Conservation (phyloP, 495 filamentous ascomycete genomes). For the Darksidea phi region DNA sequence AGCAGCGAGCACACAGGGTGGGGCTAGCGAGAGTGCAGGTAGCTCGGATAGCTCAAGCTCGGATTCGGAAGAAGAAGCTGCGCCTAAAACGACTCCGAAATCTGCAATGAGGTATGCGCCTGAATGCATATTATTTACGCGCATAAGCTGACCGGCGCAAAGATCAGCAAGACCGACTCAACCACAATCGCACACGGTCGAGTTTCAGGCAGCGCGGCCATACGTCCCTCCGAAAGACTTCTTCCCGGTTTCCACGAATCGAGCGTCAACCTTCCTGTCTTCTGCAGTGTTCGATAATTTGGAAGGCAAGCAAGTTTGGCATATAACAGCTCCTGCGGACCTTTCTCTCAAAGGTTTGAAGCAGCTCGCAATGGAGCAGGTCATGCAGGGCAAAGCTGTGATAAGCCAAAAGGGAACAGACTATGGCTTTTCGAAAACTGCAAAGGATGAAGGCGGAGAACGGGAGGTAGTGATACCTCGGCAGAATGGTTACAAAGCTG, state of each 20-base stretch:
- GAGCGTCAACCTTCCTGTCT: constrained; percentile 23
- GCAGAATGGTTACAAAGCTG: constrained; percentile 19
- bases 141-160: constrained; percentile 1
- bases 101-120: background rate
- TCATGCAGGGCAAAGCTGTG: constrained; percentile 40
- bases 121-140: no score
- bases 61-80: constrained; percentile 14
- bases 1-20: background rate
- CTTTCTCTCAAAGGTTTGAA: constrained; percentile 48
- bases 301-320: constrained; percentile 55
- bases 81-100: background rate
- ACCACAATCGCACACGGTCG: no score
- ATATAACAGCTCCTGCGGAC: constrained; percentile 53
- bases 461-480: constrained; percentile 42
- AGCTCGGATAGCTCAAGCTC: constrained; percentile 27
- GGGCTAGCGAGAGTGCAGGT: constrained; percentile 5
- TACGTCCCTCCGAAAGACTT: constrained; percentile 48
- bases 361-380: constrained; percentile 43
- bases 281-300: constrained; percentile 39
- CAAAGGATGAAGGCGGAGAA: constrained; percentile 41
- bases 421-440: constrained; percentile 49
- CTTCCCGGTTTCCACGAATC: constrained; percentile 25
- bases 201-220: constrained; percentile 43
- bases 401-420: constrained; percentile 44
- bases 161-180: constrained; percentile 15